phyloP scores from a whole-genome alignment of 148 eudicot genomes.

The Rhododendron williamsianum region DNA sequence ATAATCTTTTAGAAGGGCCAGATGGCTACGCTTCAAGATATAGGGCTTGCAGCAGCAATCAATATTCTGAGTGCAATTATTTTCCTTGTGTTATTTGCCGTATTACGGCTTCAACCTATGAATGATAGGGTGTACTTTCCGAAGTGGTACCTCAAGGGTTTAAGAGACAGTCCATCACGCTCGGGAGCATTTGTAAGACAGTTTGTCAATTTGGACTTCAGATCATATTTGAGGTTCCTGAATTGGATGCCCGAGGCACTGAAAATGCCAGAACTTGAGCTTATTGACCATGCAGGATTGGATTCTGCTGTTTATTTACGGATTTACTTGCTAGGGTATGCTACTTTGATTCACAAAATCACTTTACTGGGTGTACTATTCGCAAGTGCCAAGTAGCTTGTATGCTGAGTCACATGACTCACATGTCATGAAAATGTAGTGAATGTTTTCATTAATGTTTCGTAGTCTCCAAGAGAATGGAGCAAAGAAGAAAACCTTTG shows the following conservation, averaged over 20 bases:
- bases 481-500: neutral
- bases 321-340: constrained; percentile 89
- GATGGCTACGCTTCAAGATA: constrained; percentile 80
- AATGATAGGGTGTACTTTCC: constrained; percentile 97
- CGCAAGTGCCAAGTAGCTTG: neutral
- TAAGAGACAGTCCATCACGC: constrained; percentile 66
- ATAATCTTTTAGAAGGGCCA: constrained; percentile 2
- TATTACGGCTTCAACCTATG: constrained; percentile 88
- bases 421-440: neutral
- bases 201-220: constrained; percentile 81
- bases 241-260: constrained; percentile 98
- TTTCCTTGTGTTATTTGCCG: constrained; percentile 82
- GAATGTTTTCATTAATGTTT: neutral
- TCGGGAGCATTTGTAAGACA: constrained; percentile 59
- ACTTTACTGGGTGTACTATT: neutral
- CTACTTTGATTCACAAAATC: neutral
- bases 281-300: constrained; percentile 91
- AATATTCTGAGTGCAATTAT: constrained; percentile 66
- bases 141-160: constrained; percentile 94
- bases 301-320: constrained; percentile 95
- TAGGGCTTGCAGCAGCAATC: constrained; percentile 71
- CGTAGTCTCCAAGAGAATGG: neutral
- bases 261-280: constrained; percentile 91
- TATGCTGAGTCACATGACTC: neutral
- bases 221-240: constrained; percentile 68